Conservation (phyloP, 1,284 basidiomycete species). For the Pyrrhoderma noxium region DNA sequence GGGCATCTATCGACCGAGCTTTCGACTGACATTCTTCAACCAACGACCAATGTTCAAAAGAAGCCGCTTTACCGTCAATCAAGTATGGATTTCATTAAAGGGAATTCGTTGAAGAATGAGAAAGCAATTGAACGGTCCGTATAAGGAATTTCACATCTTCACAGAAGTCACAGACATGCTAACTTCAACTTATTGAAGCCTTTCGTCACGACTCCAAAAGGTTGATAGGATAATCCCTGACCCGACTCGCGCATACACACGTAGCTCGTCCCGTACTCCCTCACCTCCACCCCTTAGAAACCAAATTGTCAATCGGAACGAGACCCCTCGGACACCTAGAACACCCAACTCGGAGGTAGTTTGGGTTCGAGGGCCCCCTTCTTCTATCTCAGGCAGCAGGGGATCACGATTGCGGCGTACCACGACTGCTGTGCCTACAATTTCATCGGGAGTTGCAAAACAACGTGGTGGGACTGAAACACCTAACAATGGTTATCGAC, state of each 20-base stretch:
- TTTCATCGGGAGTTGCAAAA: slow-evolving; percentile 13
- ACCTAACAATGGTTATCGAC: neutral
- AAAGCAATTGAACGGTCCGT: slow-evolving; percentile 56
- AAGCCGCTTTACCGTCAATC: slow-evolving; percentile 69
- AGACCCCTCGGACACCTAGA: slow-evolving; percentile 14
- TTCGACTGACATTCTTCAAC: slow-evolving; percentile 31
- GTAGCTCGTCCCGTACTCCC: slow-evolving; percentile 31
- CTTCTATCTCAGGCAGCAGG: slow-evolving; percentile 9
- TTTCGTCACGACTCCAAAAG: slow-evolving; percentile 62
- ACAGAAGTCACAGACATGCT: slow-evolving; percentile 8
- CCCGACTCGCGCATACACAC: slow-evolving; percentile 51
- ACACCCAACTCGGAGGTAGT: slow-evolving; percentile 7
- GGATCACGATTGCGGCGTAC: slow-evolving; percentile 17
- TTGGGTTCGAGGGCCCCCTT: slow-evolving; percentile 13
- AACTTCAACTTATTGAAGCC: slow-evolving; percentile 31
- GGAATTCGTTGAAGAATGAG: slow-evolving; percentile 42
- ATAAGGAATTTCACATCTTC: slow-evolving; percentile 5
- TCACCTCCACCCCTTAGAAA: slow-evolving; percentile 13
- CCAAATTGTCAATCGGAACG: slow-evolving; percentile 7
- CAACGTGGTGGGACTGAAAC: neutral
- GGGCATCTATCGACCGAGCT: slow-evolving; percentile 28
- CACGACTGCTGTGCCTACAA: slow-evolving; percentile 15
- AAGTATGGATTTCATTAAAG: slow-evolving; percentile 76
- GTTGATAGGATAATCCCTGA: slow-evolving; percentile 49
- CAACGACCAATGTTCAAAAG: slow-evolving; percentile 38